These are phyloP conservation scores for Neolentinus lepideus DNA, from an alignment of 1,284 basidiomycete genomes.

Conservation along the genomic window DNA sequence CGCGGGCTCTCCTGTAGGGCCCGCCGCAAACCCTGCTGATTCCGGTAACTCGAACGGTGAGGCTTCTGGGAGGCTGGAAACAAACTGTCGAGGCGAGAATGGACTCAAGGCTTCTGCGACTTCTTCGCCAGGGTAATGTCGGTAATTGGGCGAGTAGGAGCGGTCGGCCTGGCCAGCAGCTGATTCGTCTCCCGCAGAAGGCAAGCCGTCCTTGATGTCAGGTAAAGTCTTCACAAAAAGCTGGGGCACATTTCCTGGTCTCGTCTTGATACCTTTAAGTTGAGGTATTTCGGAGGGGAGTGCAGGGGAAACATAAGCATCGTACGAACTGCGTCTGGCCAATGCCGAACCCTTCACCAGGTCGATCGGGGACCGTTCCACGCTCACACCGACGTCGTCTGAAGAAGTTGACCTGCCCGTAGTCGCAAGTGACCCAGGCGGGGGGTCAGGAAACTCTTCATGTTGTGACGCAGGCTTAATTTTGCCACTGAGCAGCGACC, in stretches of 20 bases:
- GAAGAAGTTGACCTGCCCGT: background rate
- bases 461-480: slow-evolving; percentile 6
- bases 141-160: background rate
- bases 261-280: background rate
- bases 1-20: background rate
- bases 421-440: background rate
- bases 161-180: background rate
- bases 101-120: background rate
- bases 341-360: background rate
- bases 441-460: background rate
- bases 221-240: background rate
- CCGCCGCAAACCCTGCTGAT: background rate
- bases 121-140: background rate
- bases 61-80: background rate
- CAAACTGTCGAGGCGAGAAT: background rate
- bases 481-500: slow-evolving; percentile 9
- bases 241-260: background rate
- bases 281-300: background rate
- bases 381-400: background rate
- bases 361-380: background rate
- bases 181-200: background rate
- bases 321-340: background rate
- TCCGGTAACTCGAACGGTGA: background rate
- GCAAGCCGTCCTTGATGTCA: background rate
- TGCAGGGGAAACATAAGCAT: background rate